A percentile compares a stretch with the other conserved stretches of the same genome.
phyloP scores from a whole-genome alignment of 768 basidiomycete genomes.

The Boletus pseudo-olivaceus region DNA sequence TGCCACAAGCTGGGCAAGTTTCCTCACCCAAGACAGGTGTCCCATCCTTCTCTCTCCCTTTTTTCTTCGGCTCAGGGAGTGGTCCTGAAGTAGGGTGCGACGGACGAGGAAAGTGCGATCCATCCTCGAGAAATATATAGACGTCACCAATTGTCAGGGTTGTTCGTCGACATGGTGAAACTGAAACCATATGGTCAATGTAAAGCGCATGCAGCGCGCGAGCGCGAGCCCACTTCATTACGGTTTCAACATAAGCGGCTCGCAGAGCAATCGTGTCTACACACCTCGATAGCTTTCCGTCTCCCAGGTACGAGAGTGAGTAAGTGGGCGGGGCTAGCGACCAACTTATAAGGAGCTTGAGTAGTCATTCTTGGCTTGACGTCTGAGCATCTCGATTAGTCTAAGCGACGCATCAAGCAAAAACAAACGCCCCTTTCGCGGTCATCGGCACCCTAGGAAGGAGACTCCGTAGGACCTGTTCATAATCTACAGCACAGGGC shows the following conservation, averaged over 20 bases:
- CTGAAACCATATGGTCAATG: conserved; percentile 21
- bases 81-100: conserved; percentile 9
- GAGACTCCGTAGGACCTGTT: conserved; percentile 32
- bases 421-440: conserved; percentile 33
- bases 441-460: conserved; percentile 44
- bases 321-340: conserved; percentile 33
- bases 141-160: conserved; percentile 40
- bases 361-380: conserved; percentile 30
- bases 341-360: conserved; percentile 39
- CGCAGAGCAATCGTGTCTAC: conserved; percentile 8
- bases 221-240: conserved; percentile 43
- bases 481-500: conserved; percentile 28
- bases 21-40: conserved; percentile 22
- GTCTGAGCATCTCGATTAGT: conserved; percentile 26
- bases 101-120: conserved; percentile 37
- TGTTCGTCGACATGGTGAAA: conserved; percentile 19
- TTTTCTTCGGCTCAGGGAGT: conserved; percentile 22
- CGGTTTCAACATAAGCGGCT: neutral
- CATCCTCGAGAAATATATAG: conserved; percentile 43
- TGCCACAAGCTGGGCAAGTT: conserved; percentile 26
- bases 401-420: neutral
- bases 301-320: conserved; percentile 38
- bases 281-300: conserved; percentile 47
- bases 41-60: conserved; percentile 22
- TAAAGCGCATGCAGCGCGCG: conserved; percentile 40